Conservation (phyloP, 2,329 filamentous ascomycete species). For the Botrytis byssoidea region DNA sequence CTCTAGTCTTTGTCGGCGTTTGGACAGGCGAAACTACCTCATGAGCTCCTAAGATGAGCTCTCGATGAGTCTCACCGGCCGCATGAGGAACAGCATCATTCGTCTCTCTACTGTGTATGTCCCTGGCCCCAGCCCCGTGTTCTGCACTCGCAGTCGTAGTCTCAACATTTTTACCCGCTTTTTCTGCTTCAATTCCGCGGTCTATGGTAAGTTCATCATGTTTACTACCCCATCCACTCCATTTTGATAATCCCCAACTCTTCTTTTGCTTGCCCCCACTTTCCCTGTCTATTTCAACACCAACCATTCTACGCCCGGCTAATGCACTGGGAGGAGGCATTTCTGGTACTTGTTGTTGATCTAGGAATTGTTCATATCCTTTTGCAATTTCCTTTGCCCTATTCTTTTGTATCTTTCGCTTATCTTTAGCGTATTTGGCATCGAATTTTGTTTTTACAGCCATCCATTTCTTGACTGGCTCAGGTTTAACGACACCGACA, state of each 20-base stretch:
- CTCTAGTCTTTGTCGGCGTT: neutral
- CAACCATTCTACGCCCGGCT: constrained; percentile 63
- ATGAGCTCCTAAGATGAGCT: neutral
- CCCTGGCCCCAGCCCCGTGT: constrained; percentile 46
- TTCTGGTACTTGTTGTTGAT: constrained; percentile 57
- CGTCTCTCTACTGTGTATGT: constrained; percentile 25
- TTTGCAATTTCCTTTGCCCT: constrained; percentile 69
- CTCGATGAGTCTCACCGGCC: neutral
- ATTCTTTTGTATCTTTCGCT: constrained; percentile 69
- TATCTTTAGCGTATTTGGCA: constrained; percentile 64
- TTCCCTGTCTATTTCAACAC: constrained; percentile 44
- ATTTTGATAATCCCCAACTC: constrained; percentile 76
- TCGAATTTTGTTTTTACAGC: constrained; percentile 72
- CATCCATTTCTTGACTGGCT: constrained; percentile 81
- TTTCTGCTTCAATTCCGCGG: constrained; percentile 53
- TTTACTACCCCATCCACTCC: constrained; percentile 85
- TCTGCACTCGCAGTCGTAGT: constrained; percentile 40
- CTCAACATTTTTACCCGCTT: constrained; percentile 44
- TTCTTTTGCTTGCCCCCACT: constrained; percentile 56
- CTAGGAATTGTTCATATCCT: constrained; percentile 68
- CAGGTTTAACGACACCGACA: constrained; percentile 77
- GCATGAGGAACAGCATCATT: constrained; percentile 26
- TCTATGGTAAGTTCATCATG: constrained; percentile 76
- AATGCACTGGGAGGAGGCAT: constrained; percentile 80
- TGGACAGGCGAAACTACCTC: neutral